These are phyloP conservation scores for Sporothrix variecibatus DNA, from an alignment of 2,329 filamentous ascomycete genomes.

Conservation along the genomic window DNA sequence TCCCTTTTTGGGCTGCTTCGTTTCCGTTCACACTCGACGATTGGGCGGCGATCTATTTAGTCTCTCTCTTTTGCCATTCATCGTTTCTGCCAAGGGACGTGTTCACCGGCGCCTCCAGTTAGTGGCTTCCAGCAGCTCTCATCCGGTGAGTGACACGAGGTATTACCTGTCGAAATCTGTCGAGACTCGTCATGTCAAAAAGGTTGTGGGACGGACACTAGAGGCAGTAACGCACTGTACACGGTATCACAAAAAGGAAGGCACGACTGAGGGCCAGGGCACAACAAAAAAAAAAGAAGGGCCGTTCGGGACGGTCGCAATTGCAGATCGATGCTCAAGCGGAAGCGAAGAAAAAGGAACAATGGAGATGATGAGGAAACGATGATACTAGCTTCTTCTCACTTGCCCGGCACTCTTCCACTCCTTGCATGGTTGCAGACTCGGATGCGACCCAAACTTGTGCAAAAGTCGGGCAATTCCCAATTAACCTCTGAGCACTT, in stretches of 20 bases:
- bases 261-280: not conserved
- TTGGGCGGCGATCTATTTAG: not conserved
- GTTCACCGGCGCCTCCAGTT: not conserved
- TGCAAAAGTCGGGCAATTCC: not conserved
- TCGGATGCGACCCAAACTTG: not conserved
- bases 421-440: conserved; percentile 8
- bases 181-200: not conserved
- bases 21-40: not conserved
- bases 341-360: not conserved
- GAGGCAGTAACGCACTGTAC: no score
- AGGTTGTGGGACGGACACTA: not conserved
- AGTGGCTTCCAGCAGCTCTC: not conserved
- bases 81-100: not conserved
- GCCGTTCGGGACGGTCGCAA: not conserved
- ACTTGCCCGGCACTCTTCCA: not conserved
- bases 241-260: not conserved
- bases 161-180: not conserved
- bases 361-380: not conserved
- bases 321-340: not conserved
- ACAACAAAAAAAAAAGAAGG: not conserved
- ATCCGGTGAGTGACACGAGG: not conserved
- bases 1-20: not conserved
- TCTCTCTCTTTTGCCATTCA: not conserved
- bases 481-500: not conserved
- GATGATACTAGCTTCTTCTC: not conserved